A percentile compares a stretch with the other conserved stretches of the same genome.
Evolutionary conservation across 768 basidiomycete species (phyloP).

Genomic region (Wakefieldia striispora): DNA sequence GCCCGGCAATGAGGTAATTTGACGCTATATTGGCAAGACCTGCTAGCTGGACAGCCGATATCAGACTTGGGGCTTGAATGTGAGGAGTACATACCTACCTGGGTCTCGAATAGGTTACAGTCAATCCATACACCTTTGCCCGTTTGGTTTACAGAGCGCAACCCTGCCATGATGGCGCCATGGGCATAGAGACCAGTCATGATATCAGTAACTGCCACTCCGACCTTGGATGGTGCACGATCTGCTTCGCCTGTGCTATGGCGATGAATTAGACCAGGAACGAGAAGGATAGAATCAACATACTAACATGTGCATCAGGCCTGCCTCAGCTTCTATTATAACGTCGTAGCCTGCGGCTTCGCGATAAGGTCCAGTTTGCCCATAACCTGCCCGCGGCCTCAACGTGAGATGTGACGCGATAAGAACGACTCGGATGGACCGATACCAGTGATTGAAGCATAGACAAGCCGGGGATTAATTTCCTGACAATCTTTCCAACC

Average conservation of each 20-base stretch:
- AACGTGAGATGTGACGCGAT: neutral
- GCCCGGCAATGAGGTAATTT: constrained; percentile 84
- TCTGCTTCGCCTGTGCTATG: constrained; percentile 83
- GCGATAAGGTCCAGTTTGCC: constrained; percentile 87
- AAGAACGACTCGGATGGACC: constrained; percentile 1
- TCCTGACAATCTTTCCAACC: constrained; percentile 79
- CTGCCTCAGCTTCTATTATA: constrained; percentile 84
- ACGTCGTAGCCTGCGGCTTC: constrained; percentile 88
- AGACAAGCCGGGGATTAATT: constrained; percentile 80
- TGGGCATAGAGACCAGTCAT: constrained; percentile 89
- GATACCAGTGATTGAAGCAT: constrained; percentile 85
- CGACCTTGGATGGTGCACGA: constrained; percentile 89
- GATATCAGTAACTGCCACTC: constrained; percentile 90
- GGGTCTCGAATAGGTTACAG: constrained; percentile 88
- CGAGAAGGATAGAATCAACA: constrained; percentile 9
- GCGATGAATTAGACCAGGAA: constrained; percentile 8
- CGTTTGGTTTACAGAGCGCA: constrained; percentile 78
- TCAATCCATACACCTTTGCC: constrained; percentile 91
- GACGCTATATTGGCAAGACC: constrained; percentile 91
- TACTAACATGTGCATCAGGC: constrained; percentile 88
- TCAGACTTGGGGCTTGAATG: neutral
- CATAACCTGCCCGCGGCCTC: constrained; percentile 51
- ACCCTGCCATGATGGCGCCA: constrained; percentile 88
- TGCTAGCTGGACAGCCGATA: constrained; percentile 57
- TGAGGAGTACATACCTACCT: constrained; percentile 45